Conservation (phyloP, 2,329 filamentous ascomycete species). For the Fusarium piperis region DNA sequence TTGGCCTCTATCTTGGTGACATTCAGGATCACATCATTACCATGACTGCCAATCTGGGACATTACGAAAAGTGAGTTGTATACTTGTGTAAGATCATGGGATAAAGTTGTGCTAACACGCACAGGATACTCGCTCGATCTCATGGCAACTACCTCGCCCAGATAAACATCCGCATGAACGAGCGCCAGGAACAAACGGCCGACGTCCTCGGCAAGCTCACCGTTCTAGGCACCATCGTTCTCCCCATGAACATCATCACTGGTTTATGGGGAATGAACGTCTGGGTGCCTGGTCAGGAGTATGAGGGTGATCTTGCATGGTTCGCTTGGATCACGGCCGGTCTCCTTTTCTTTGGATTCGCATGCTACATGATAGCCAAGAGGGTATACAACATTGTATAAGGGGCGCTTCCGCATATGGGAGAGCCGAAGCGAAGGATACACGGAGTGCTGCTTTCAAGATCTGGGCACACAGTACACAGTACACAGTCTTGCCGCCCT, state of each 20-base stretch:
- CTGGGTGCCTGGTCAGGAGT: constrained; percentile 90
- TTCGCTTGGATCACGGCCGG: constrained; percentile 80
- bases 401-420: neutral
- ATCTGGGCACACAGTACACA: constrained; percentile 10
- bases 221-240: constrained; percentile 93
- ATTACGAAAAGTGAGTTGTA: constrained; percentile 87
- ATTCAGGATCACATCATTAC: constrained; percentile 99
- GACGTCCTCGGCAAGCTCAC: constrained; percentile 95
- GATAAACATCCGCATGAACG: constrained; percentile 99
- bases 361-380: constrained; percentile 85
- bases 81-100: neutral
- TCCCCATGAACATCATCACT: constrained; percentile 99
- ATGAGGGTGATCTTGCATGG: constrained; percentile 79
- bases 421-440: neutral
- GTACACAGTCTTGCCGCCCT: constrained; percentile 14
- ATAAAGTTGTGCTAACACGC: constrained; percentile 10
- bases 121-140: constrained; percentile 85
- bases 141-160: constrained; percentile 99
- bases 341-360: constrained; percentile 79
- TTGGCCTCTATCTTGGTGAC: constrained; percentile 96
- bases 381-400: constrained; percentile 83
- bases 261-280: constrained; percentile 99
- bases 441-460: neutral
- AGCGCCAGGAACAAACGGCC: constrained; percentile 93
- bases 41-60: constrained; percentile 95